Percentiles rank a stretch among this genome's conserved stretches.
phyloP scores from a whole-genome alignment of 2,329 filamentous ascomycete genomes.

The Oidium heveae region DNA sequence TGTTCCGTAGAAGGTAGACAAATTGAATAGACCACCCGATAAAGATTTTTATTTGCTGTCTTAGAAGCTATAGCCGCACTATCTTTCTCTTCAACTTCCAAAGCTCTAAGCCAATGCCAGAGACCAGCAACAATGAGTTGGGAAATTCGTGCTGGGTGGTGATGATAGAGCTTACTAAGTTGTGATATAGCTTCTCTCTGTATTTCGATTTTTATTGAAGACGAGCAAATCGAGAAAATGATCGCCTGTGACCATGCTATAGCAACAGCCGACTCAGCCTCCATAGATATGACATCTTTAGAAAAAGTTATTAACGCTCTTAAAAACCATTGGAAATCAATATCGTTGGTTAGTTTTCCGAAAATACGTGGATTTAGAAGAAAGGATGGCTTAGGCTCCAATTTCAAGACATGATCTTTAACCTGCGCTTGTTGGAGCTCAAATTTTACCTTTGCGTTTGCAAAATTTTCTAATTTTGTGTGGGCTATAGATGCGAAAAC shows the following conservation, averaged over 20 bases:
- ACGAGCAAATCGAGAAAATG: conserved; percentile 50
- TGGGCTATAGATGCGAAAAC: conserved; percentile 40
- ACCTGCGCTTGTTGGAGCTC: conserved; percentile 37
- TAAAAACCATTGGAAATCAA: conserved; percentile 57
- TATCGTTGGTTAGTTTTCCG: conserved; percentile 46
- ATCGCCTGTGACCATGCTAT: conserved; percentile 63
- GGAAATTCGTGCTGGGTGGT: conserved; percentile 30
- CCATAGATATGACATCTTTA: conserved; percentile 20
- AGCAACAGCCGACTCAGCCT: conserved; percentile 24
- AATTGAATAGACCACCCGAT: conserved; percentile 33
- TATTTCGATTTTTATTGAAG: conserved; percentile 31
- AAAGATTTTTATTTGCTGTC: conserved; percentile 36
- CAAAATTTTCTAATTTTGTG: conserved; percentile 25
- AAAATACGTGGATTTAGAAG: conserved; percentile 67
- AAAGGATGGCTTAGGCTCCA: conserved; percentile 68
- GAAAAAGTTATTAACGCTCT: conserved; percentile 41
- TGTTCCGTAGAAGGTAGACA: conserved; percentile 29
- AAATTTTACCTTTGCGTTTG: conserved; percentile 27
- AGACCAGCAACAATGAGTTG: conserved; percentile 43
- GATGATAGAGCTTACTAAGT: conserved; percentile 39
- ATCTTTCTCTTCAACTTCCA: conserved; percentile 54
- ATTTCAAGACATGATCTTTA: conserved; percentile 35
- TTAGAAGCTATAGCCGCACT: conserved; percentile 41
- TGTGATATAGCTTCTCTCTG: conserved; percentile 35
- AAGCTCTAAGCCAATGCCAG: conserved; percentile 52